Evolutionary conservation across 129 eudicot genomes (phyloP), one percentile per base, ranked within the genome.

Genomic region (Centrapalus pauciflorus): DNA sequence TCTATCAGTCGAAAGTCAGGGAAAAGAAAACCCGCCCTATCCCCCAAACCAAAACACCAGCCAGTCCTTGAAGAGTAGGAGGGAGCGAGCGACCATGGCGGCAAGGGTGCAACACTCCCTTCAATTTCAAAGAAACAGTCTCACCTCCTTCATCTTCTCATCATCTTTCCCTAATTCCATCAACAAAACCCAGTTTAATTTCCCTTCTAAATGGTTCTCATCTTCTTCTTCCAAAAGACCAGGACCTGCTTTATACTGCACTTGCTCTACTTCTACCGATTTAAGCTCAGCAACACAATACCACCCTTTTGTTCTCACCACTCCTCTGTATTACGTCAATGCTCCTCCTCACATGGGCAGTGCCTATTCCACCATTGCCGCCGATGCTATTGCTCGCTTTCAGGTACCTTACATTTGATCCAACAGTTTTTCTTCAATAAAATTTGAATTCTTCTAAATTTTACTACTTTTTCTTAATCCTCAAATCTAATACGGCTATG

Each of bases 341-440:
- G 99, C 97, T 77, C 96, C 97, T 66, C 97, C 99, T 37, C 97
- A 91, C 58, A 87, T 91, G 94, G 97, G 97, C 72, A 94, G 99
- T 61, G 99, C 99, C 33, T 94, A 94, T 76, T 84, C 97, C 79
- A 94, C 99, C 72, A 94, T 94, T 70, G 94, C 99, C 28, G 99
- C 99, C 13, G 99, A 94, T 33, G 83, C 96, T 61, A 86, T 94
- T 84, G 95, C 99, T 23, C 95, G 99, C 14, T 94, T 86, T 70
- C 99, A 94, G 99, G 99, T 90, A 21, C 33, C 2, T 38, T 35
- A 26, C 61, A 20, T 26, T 20, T 21, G 37, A 24, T 10, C 17
- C n/a, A n/a, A n/a, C n/a, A n/a, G n/a, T n/a, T n/a, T n/a, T n/a
- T n/a, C n/a, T n/a, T n/a, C n/a, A n/a, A n/a, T n/a, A n/a, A n/a